Base-by-base conservation (phyloP, 768 basidiomycete species). In the Lactarius akahatsu region DNA sequence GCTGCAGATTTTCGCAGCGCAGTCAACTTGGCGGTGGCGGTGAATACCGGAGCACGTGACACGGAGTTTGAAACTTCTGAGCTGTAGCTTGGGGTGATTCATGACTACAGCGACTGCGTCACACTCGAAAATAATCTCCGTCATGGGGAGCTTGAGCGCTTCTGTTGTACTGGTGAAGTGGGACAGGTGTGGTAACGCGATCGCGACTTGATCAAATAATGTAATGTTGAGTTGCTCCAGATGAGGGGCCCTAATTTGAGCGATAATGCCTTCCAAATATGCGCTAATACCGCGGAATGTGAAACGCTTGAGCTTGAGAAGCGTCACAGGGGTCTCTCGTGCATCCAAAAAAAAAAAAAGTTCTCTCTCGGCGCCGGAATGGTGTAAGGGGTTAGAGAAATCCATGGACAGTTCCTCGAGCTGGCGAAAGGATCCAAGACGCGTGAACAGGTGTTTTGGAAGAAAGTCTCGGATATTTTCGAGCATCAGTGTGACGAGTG, bases 321-420 rank as follows among this genome's bases (percentile, higher is more conserved):
- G 40, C 26, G n/a, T 38, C 59, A 34, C 59, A 7, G 10, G 30
- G 1, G 30, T 34, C 30, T 32, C 28, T 45, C 18, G 40, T 34
- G 5, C 28, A 6, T 16, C 6, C 2, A 30, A 43, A 1, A 59
- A 18, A 20, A 28, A 28, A 28, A 28, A 28, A 28, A 28, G 26
- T 28, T 59, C 41, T 5, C 16, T 13, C 10, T 59, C 58, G 23
- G 9, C 26, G 4, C 28, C 18, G 28, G 58, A 26, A 30, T 23
- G 34, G 11, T 56, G 57, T 4, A 50, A 2, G 11, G 62, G 56
- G 23, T 3, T 13, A 7, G 57, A 64, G 23, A 56, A 64, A 15
- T 36, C 47, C 15, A 64, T 59, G 3, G 57, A 40, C n/a, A 64
- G 47, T 28, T 64, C 57, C 15, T 52, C 57, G 8, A 64, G 63